Conservation (phyloP, 139 green algal species). For the Micractinium sp. region DNA sequence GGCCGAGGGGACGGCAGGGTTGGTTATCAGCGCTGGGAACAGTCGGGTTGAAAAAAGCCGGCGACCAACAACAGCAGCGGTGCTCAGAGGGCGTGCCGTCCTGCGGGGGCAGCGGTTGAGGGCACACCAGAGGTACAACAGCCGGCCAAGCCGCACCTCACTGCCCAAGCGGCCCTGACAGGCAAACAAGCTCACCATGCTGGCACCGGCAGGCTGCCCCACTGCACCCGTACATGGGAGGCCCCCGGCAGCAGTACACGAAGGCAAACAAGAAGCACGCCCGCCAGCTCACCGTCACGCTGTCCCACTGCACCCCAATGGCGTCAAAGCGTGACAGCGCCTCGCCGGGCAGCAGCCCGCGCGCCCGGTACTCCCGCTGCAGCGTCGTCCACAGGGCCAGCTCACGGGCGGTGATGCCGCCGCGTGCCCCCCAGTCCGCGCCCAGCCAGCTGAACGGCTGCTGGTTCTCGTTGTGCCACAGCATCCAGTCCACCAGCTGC, state of each 20-base stretch:
- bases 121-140: too few relatives aligned
- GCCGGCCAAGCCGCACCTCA: too few relatives aligned
- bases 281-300: slow-evolving; percentile 15
- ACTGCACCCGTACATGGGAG: too few relatives aligned
- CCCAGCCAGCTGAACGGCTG: slow-evolving; percentile 55
- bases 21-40: not conserved
- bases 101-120: too few relatives aligned
- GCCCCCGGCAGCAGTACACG: not conserved
- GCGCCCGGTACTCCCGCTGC: slow-evolving; percentile 58
- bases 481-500: slow-evolving; percentile 59
- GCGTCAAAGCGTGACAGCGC: slow-evolving; percentile 56
- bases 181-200: too few relatives aligned
- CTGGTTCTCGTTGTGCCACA: slow-evolving; percentile 53
- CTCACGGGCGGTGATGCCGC: slow-evolving; percentile 49
- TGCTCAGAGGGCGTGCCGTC: too few relatives aligned
- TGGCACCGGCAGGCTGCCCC: too few relatives aligned
- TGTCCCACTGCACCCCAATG: slow-evolving; percentile 59
- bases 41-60: too few relatives aligned
- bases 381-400: slow-evolving; percentile 64
- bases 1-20: not conserved
- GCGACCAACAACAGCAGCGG: too few relatives aligned
- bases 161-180: too few relatives aligned
- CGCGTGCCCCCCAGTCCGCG: slow-evolving; percentile 53
- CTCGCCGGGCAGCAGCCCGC: slow-evolving; percentile 50
- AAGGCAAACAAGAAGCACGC: not conserved